Evolutionary conservation across 2,329 filamentous ascomycete genomes (phyloP).

Genomic region (Paracorniculantispora psalliotae): DNA sequence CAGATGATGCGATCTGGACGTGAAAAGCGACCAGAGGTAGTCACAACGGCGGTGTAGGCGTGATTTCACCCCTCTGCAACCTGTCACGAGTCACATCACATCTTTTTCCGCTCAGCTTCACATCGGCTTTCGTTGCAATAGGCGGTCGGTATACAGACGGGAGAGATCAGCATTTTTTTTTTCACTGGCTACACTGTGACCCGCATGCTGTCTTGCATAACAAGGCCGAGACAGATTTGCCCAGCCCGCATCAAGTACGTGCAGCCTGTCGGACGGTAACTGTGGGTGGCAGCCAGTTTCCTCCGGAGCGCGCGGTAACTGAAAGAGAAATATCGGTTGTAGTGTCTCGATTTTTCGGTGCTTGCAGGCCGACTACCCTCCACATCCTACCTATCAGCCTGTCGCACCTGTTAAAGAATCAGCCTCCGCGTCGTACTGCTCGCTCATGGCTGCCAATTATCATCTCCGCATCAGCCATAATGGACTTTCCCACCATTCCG

Average conservation of each 20-base stretch:
- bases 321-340: background rate
- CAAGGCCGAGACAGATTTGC: background rate
- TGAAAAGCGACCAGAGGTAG: background rate
- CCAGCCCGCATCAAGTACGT: background rate
- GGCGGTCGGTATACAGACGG: background rate
- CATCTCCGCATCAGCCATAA: background rate
- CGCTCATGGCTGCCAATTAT: background rate
- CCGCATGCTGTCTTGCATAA: conserved; percentile 10
- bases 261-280: background rate
- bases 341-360: background rate
- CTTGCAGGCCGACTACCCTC: background rate
- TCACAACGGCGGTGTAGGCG: conserved; percentile 7
- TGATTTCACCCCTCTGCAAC: background rate
- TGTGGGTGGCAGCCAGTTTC: background rate
- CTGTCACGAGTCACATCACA: conserved; percentile 6
- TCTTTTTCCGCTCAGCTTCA: background rate
- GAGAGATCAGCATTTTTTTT: conserved; percentile 1
- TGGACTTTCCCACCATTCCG: background rate
- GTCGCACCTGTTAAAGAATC: background rate
- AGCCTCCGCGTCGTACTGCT: background rate
- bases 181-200: background rate
- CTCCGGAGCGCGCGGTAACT: background rate
- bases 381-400: background rate
- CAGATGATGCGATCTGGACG: no score
- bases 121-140: background rate